These are phyloP conservation scores for Cajanus cajan DNA, from an alignment of 306 rosid species.

Conservation along the genomic window DNA sequence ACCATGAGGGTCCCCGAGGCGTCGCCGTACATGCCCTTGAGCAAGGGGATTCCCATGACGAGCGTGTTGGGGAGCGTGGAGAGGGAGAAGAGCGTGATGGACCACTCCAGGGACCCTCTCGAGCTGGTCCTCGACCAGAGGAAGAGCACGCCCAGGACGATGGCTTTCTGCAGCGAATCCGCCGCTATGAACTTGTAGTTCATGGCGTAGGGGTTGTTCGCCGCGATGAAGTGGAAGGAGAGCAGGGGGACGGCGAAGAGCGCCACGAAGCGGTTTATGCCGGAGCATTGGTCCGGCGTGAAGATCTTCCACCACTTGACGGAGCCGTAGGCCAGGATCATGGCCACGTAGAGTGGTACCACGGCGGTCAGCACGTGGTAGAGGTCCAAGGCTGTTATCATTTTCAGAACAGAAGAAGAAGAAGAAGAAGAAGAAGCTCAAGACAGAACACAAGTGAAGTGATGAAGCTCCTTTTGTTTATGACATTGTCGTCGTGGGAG, in stretches of 20 bases:
- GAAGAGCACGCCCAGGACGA: conserved; percentile 45
- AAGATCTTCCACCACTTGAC: conserved; percentile 95
- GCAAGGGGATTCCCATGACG: conserved; percentile 81
- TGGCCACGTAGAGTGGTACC: conserved; percentile 85
- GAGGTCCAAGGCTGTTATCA: conserved; percentile 62
- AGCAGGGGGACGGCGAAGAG: conserved; percentile 84
- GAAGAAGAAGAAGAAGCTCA: too few relatives aligned
- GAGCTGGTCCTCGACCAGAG: conserved; percentile 63
- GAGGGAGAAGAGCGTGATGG: conserved; percentile 78
- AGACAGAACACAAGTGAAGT: too few relatives aligned
- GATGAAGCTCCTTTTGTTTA: too few relatives aligned
- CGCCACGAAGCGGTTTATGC: conserved; percentile 86
- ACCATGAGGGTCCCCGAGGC: conserved; percentile 66
- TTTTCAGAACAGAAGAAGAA: conserved; percentile 20
- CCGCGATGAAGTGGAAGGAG: conserved; percentile 84
- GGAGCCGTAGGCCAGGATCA: conserved; percentile 80
- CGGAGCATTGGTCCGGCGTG: conserved; percentile 84
- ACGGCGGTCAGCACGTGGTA: conserved; percentile 86
- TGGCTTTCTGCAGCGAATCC: conserved; percentile 64
- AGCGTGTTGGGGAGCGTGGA: conserved; percentile 81
- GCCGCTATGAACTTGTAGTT: conserved; percentile 80
- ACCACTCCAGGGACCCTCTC: conserved; percentile 69
- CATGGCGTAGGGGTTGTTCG: conserved; percentile 76
- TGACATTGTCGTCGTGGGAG: conserved; percentile 49
- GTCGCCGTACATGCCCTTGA: conserved; percentile 78